Base-by-base conservation (phyloP, 768 basidiomycete species). In the Trichaptum fuscoviolaceum region DNA sequence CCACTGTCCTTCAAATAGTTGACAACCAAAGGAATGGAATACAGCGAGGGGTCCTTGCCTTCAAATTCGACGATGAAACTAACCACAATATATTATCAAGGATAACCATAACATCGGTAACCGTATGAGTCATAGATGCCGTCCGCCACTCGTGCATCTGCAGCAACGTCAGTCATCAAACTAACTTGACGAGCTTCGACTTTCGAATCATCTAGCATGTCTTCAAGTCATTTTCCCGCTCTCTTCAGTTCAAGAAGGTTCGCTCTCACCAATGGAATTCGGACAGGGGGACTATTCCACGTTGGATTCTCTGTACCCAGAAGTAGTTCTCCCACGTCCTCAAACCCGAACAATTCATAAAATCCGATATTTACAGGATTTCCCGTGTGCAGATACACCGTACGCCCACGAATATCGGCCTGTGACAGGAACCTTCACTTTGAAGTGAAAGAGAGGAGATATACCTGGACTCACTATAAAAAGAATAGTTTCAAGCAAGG, bases 251-350 rank as follows among this genome's bases (percentile, higher is more conserved):
- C 10, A 12, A 30, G 2, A 30, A 12, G 15, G 12, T 4, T 20
- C 3, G 15, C 9, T 65, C 71, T 57, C 42, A 70, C 71, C 17
- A 72, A 35, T 7, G 62, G 58, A 10, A 72, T 62, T 30, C 60
- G 23, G 0, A 68, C 63, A 8, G 69, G 70, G 26, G 65, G 59
- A 6, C 67, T 65, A 1, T 61, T 23, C 70, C 70, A 72, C 8
- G 66, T 58, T 0, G 71, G 69, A 58, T 72, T 71, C 2, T 63
- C 68, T 1, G 25, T 58, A 7, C 71, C 71, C 1, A 72, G 3
- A 9, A 58, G 27, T 20, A 64, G 61, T 20, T 67, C 67, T 7
- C 27, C 63, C 2, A 70, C 67, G 18, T 63, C 23, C 30, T 15
- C 17, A 42, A 69, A 72, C 1, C 70, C 71, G 10, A 68, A 60